Evolutionary conservation across 192 early-diverging fungal genomes (phyloP).

Genomic region (Coemansia sp.): DNA sequence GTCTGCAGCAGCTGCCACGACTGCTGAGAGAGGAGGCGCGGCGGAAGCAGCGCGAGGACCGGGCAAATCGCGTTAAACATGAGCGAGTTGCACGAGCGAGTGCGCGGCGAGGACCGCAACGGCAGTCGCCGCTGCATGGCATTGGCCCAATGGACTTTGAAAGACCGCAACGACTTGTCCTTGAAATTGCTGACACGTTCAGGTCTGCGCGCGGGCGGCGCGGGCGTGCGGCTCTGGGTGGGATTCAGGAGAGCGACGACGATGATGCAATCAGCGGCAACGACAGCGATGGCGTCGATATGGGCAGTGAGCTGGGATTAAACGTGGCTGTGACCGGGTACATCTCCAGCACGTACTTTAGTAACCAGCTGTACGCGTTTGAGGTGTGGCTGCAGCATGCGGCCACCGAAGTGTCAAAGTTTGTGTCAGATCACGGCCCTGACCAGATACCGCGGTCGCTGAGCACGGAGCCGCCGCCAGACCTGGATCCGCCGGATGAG

Average conservation of each 20-base stretch:
- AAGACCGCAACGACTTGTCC: slow-evolving; percentile 11
- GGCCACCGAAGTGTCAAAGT: slow-evolving; percentile 74
- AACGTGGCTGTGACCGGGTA: slow-evolving; percentile 24
- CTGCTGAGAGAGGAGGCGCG: slow-evolving; percentile 57
- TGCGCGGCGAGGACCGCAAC: slow-evolving; percentile 11
- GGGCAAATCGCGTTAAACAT: slow-evolving; percentile 20
- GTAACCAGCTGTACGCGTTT: slow-evolving; percentile 96
- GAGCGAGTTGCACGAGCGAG: slow-evolving; percentile 21
- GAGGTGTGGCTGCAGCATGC: slow-evolving; percentile 87
- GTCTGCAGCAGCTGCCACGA: slow-evolving; percentile 84
- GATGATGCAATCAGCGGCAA: slow-evolving; percentile 20
- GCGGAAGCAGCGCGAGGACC: slow-evolving; percentile 29
- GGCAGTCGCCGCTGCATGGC: not conserved
- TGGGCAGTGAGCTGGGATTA: slow-evolving; percentile 8
- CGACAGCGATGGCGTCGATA: slow-evolving; percentile 33
- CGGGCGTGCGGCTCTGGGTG: slow-evolving; percentile 21
- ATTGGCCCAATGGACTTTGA: slow-evolving; percentile 12
- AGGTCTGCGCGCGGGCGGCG: slow-evolving; percentile 6
- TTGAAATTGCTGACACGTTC: slow-evolving; percentile 42
- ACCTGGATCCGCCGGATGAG: slow-evolving; percentile 74
- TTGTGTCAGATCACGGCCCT: slow-evolving; percentile 40
- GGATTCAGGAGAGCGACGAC: slow-evolving; percentile 22
- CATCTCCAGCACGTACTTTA: slow-evolving; percentile 82
- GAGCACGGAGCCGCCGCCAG: slow-evolving; percentile 47
- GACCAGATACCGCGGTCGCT: slow-evolving; percentile 50